Base-by-base conservation (phyloP, 2,329 filamentous ascomycete genomes). In the Botrytis aclada region DNA sequence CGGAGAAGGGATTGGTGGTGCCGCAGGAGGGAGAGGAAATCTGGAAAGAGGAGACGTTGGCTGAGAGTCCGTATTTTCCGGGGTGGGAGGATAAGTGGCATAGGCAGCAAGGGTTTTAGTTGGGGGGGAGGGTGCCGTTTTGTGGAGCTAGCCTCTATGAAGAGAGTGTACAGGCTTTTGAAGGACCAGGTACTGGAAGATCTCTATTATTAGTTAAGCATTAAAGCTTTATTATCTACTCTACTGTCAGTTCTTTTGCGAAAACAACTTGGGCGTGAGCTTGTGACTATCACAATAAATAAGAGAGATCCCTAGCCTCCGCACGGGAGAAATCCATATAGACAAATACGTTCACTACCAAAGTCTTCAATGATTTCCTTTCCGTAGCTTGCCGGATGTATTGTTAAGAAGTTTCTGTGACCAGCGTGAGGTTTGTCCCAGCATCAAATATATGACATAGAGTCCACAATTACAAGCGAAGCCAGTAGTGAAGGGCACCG, bases 71-170 rank as follows among this genome's bases (percentile, higher is more conserved):
- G 1, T 95, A 89, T 81, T 97, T 91, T 80, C 88, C 87, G 0
- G 90, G 90, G 0, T 97, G 93, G 93, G 86, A 91, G 82, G 87
- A 88, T 80, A 93, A 92, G 80, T 95, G 92, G 92, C 85, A 86
- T 80, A 80, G 83, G 4, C 84, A 88, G 80, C 90, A 92, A 78
- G 89, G 89, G 0, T 92, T 88, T 78, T 80, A 77, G 45, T 16
- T 41, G 16, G 43, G 18, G 8, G 8, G 20, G 20, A 43, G 32
- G 14, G n/a, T 22, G 25, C 5, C 16, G 29, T 8, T 54, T 14
- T 16, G 2, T 10, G 34, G 14, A 9, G 25, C 45, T 29, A 16
- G 45, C 25, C 41, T 14, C 20, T 9, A 34, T 29, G 9, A 8
- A 18, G 32, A 34, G 3, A 2, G 14, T 39, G 16, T 54, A 32